phyloP scores from a whole-genome alignment of 2,329 filamentous ascomycete species.

The Herpotrichia juniperi region DNA sequence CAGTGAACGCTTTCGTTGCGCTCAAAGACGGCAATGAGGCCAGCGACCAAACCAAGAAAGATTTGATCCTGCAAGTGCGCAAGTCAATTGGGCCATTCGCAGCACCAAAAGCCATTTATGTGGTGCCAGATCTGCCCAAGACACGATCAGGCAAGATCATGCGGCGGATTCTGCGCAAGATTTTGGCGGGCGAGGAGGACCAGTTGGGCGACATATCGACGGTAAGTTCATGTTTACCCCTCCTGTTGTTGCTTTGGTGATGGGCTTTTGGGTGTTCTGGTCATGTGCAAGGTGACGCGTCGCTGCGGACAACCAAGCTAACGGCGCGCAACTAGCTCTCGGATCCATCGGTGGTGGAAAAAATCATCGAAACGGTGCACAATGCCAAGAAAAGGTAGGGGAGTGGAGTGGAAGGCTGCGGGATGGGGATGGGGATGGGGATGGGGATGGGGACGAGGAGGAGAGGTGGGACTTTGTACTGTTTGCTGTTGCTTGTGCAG shows the following conservation, averaged over 20 bases:
- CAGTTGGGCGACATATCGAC: slow-evolving; percentile 93
- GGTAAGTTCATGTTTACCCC: slow-evolving; percentile 60
- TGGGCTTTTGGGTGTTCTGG: slow-evolving; percentile 15
- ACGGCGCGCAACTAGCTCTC: slow-evolving; percentile 66
- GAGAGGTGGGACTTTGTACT: no score
- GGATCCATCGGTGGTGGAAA: slow-evolving; percentile 86
- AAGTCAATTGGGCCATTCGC: slow-evolving; percentile 98
- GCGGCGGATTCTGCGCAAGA: slow-evolving; percentile 95
- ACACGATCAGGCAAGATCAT: slow-evolving; percentile 99
- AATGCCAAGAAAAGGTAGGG: slow-evolving; percentile 56
- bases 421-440: background rate
- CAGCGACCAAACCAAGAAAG: slow-evolving; percentile 84
- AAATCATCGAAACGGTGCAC: slow-evolving; percentile 85
- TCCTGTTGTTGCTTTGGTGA: slow-evolving; percentile 4
- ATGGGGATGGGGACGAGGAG: background rate
- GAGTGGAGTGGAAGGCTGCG: background rate
- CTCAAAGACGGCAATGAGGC: slow-evolving; percentile 84
- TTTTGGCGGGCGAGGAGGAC: slow-evolving; percentile 95
- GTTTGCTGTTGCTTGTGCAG: no score
- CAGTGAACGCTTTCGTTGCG: slow-evolving; percentile 94
- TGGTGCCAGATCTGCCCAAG: slow-evolving; percentile 94
- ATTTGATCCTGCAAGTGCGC: slow-evolving; percentile 90
- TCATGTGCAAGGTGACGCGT: slow-evolving; percentile 34
- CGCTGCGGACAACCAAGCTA: slow-evolving; percentile 28
- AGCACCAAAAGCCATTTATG: slow-evolving; percentile 89